Evolutionary conservation across 768 basidiomycete species (phyloP).

Genomic region (Russula ochroleuca): DNA sequence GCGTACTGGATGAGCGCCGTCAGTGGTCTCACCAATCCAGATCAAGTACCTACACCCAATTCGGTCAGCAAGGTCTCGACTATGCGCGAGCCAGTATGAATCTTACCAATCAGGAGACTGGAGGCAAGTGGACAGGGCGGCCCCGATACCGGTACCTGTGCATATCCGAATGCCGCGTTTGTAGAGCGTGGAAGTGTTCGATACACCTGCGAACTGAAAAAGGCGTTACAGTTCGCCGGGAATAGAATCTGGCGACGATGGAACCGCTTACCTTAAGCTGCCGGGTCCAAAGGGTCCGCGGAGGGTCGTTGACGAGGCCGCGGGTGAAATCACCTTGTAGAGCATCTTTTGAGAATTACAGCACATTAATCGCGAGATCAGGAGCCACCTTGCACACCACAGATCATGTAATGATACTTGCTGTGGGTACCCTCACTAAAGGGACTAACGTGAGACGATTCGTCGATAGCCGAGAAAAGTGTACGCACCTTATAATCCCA

Average conservation of each 20-base stretch:
- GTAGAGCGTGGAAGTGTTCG: constrained; percentile 43
- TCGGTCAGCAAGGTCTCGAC: background rate
- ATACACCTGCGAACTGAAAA: constrained; percentile 39
- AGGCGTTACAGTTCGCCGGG: too few relatives aligned
- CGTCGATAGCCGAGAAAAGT: background rate
- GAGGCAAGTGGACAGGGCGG: constrained; percentile 42
- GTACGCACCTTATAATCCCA: constrained; percentile 38
- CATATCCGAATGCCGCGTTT: constrained; percentile 43
- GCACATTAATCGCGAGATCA: background rate
- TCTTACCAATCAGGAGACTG: constrained; percentile 39
- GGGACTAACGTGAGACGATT: constrained; percentile 3
- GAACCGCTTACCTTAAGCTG: constrained; percentile 37
- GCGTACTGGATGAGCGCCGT: background rate
- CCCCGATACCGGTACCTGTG: constrained; percentile 44
- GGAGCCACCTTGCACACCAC: constrained; percentile 39
- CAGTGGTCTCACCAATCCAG: constrained; percentile 36
- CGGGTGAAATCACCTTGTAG: constrained; percentile 40
- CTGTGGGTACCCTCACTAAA: constrained; percentile 39
- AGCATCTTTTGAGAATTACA: background rate
- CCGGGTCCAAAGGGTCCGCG: constrained; percentile 42
- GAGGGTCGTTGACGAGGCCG: constrained; percentile 41
- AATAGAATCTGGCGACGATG: background rate
- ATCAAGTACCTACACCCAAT: constrained; percentile 39
- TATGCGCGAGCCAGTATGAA: background rate
- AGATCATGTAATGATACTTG: constrained; percentile 43